Base-by-base conservation (phyloP, 495 filamentous ascomycete genomes). In the Friedmanniomyces simplex region DNA sequence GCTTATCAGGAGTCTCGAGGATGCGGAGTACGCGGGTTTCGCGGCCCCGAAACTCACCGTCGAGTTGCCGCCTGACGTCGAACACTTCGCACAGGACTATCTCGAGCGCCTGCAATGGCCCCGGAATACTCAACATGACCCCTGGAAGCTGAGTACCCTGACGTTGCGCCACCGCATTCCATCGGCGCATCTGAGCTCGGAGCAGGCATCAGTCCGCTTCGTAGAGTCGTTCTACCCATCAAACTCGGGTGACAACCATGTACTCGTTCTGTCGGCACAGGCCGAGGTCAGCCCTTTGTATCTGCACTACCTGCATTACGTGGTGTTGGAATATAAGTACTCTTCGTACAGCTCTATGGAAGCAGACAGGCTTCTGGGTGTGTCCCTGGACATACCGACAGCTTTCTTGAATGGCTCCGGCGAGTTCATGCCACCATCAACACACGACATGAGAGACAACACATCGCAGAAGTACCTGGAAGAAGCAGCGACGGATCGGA, bases 211-310 rank as follows among this genome's bases (percentile, higher is more conserved):
- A 8, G 71, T 85, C 18, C 80, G 82, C 54, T 83, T 87, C 34
- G 71, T 93, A 13, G 89, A 95, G 69, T 82, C 85, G 0, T 94
- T 91, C 66, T 95, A 86, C 74, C 89, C 89, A 10, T 68, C 75
- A 5, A 73, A 82, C 55, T 74, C 79, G 13, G 62, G 63, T 0
- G 60, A 79, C 47, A 82, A 84, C 2, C 87, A 94, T 69, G 77
- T 94, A 11, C 76, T 95, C 26, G 66, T 94, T 20, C 75, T 95
- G 2, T 89, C 88, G 14, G 81, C 89, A 0, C 82, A 91, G 63
- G 77, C 75, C 6, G 82, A 95, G 64, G 64, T 95, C 1, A 85
- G 85, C 1, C 82, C 82, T 13, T 76, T 80, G 1, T 95, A 84
- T 65, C 91, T 80, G 59, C 87, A 94, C 60, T 95, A 89, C 76